Evolutionary conservation across 345 rosid genomes (phyloP), one percentile per base, ranked within the genome.

Genomic region (Acer saccharum): DNA sequence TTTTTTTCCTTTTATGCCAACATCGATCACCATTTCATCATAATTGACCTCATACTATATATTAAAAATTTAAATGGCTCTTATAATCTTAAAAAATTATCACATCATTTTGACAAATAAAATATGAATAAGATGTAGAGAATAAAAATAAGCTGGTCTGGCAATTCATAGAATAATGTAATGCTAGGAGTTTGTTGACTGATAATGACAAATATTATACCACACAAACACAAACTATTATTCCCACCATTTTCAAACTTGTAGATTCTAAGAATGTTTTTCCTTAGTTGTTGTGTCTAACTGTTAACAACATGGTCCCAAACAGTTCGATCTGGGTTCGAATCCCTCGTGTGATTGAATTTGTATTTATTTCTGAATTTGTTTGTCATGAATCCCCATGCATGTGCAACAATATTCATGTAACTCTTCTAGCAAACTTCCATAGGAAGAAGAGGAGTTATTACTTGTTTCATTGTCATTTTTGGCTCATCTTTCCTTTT

Each of bases 21-120:
- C 76, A 41, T 72, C n/a, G n/a, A n/a, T n/a, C 55, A 72, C 23
- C 76, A 72, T 21, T 50, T 7, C 67, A 60, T 58, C 76, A 72
- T 69, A n/a, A 7, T 60, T 20, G 55, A 46, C 32, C 3, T 63
- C 7, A 44, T 20, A 20, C 4, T 48, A 48, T 23, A 32, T 50
- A 35, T 35, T 35, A 35, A 35, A 35, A 35, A 4, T 5, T 35
- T 14, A 13, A 50, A 50, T 50, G 54, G 54, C 13, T 50, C 4
- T 11, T 50, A 1, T 43, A 43, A 43, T 43, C 16, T 2, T 11
- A 50, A 35, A 35, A 35, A 35, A 4, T 35, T 35, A 35, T 35
- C 39, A 35, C 39, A 35, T 35, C 6, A 35, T 32, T 32, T 32
- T 32, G 39, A 32, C 39, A 32, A 32, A 32, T 32, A 3, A 35